Evolutionary conservation across 2,329 filamentous ascomycete species (phyloP).

Genomic region (Orbilia blumenaviensis): DNA sequence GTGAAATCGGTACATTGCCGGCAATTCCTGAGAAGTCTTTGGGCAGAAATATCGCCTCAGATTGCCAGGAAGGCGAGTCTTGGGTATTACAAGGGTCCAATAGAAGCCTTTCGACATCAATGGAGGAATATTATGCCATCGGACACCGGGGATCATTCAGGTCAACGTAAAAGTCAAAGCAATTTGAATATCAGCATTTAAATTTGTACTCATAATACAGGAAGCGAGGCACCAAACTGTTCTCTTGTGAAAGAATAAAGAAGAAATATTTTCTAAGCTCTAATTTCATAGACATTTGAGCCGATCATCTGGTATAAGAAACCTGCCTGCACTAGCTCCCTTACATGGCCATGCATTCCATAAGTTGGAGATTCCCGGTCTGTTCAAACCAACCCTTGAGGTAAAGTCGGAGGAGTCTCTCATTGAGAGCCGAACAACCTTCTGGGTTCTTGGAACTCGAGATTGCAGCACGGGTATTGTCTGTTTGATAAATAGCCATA

Average conservation of each 20-base stretch:
- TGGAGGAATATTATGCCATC: not conserved
- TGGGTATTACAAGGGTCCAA: not conserved
- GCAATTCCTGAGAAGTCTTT: not conserved
- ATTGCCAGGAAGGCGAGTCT: not conserved
- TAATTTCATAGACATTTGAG: no score
- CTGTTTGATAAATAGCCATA: constrained; percentile 10
- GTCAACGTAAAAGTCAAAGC: no score
- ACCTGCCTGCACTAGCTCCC: no score
- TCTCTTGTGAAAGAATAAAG: no score
- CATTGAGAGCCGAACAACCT: constrained; percentile 10
- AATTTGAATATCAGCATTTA: no score
- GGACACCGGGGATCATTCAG: no score
- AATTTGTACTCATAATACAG: no score
- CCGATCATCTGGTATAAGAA: no score
- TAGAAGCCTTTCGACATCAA: not conserved
- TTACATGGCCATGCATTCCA: not conserved
- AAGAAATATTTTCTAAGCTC: no score
- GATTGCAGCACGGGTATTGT: not conserved
- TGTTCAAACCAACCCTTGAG: constrained; percentile 19
- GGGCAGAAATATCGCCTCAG: not conserved
- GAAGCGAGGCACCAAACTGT: no score
- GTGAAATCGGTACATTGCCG: not conserved
- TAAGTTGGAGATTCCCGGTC: not conserved
- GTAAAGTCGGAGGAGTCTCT: not conserved
- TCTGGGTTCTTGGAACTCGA: not conserved